Evolutionary conservation across 306 rosid genomes (phyloP), one percentile per base, ranked within the genome.

Genomic region (Parietaria judaica): DNA sequence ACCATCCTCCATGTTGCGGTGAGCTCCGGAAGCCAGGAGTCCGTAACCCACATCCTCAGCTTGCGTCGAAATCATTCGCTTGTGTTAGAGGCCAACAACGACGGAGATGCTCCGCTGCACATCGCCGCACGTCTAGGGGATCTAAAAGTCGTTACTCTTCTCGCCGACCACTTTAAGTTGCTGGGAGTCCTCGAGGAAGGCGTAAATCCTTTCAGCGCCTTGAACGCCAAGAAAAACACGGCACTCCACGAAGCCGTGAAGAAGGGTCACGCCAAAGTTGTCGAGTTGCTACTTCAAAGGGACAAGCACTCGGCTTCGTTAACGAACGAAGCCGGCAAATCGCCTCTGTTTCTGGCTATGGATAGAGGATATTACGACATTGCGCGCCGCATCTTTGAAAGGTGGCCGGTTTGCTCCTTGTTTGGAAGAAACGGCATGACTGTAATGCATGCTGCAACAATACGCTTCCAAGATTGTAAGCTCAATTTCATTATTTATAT

Each of bases 201-300:
- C 9, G 12, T 14, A 14, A 45, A 12, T 56, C 11, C n/a, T 0
- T 37, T 55, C 8, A 8, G 10, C 7, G 34, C 4, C 51, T 1
- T 16, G 23, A 63, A 63, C 50, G 8, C 0, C 13, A 36, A 38
- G 6, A n/a, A 3, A 3, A 66, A 70, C 12, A 56, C 74, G 41
- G 64, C 54, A 9, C 55, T 70, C 13, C 74, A 70, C 17, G 63
- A 61, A 31, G 74, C 50, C 36, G 63, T 46, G 5, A 6, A 13
- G 11, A 3, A 3, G 4, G 43, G 43, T 6, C 41, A 55, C 56
- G 1, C 0, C 0, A 48, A 6, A 6, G 46, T 61, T 12, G 68
- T 36, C 15, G 17, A 15, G 5, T 34, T 47, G 39, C 31, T 23
- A 23, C 31, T 23, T 23, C 31, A 23, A 23, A 23, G 31, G 31